Percentiles rank a stretch among this genome's conserved stretches.
Evolutionary conservation across 1,139 yeast species (phyloP).

Genomic region (Debaryomyces fabryi): DNA sequence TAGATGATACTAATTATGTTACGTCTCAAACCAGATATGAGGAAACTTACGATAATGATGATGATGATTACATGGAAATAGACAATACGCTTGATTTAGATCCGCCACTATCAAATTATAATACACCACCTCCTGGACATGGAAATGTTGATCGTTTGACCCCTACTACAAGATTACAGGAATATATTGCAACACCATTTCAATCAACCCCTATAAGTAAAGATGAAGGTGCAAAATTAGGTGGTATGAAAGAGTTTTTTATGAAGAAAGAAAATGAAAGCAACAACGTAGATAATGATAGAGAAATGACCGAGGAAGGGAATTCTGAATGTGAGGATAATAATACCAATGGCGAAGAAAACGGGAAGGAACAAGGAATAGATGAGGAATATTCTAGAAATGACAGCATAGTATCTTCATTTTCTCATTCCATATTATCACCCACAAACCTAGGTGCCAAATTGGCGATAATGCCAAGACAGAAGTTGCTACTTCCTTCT

Average conservation of each 20-base stretch:
- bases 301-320: background rate
- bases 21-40: conserved; percentile 3
- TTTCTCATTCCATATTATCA: conserved; percentile 27
- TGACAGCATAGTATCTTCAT: conserved; percentile 21
- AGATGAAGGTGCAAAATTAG: background rate
- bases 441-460: conserved; percentile 47
- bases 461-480: conserved; percentile 31
- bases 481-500: conserved; percentile 28
- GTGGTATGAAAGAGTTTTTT: background rate
- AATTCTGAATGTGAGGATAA: background rate
- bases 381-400: conserved; percentile 16
- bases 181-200: conserved; percentile 11
- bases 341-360: conserved; percentile 11
- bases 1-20: conserved; percentile 21
- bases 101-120: conserved; percentile 7
- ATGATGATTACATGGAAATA: conserved; percentile 8
- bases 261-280: background rate
- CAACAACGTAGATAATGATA: background rate
- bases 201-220: conserved; percentile 13
- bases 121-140: conserved; percentile 11
- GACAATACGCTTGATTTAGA: conserved; percentile 7
- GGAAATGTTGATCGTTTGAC: conserved; percentile 7
- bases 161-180: conserved; percentile 10
- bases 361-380: conserved; percentile 11
- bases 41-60: background rate